Percentiles rank a stretch among this genome's conserved stretches.
Evolutionary conservation across 805 yeast genomes (phyloP).

Genomic region (Candida incommunis): DNA sequence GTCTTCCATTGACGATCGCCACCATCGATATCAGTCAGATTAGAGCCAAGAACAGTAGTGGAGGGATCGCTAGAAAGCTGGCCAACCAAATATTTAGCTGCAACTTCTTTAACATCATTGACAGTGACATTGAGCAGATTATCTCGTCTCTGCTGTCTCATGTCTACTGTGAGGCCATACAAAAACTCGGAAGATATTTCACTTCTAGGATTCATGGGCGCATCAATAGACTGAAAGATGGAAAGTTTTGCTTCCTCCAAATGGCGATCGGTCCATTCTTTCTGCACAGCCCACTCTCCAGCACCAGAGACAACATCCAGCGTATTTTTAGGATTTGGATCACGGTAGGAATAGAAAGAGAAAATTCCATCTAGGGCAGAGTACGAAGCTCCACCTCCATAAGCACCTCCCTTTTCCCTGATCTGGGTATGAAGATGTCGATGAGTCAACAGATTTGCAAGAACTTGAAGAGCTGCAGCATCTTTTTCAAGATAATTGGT

Average conservation of each 20-base stretch:
- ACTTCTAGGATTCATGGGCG: constrained; percentile 67
- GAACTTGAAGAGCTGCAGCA: constrained; percentile 73
- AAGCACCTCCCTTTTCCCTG: constrained; percentile 94
- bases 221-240: constrained; percentile 82
- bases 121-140: constrained; percentile 51
- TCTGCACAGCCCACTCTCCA: constrained; percentile 33
- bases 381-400: constrained; percentile 88
- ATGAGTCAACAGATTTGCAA: constrained; percentile 69
- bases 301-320: constrained; percentile 41
- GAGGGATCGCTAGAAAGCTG: constrained; percentile 1
- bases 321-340: constrained; percentile 73
- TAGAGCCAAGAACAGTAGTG: constrained; percentile 1
- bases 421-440: constrained; percentile 78
- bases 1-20: background rate
- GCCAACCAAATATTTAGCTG: constrained; percentile 45
- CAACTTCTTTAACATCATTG: constrained; percentile 46
- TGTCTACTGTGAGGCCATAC: constrained; percentile 59
- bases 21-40: too few species aligned
- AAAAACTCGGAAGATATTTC: constrained; percentile 61
- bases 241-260: constrained; percentile 83
- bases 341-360: constrained; percentile 81
- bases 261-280: constrained; percentile 47
- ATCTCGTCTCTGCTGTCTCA: constrained; percentile 71
- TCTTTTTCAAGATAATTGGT: constrained; percentile 54
- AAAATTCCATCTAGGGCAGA: constrained; percentile 71